Evolutionary conservation across 441 rosid genomes (phyloP).

Genomic region (Jatropha multifida): DNA sequence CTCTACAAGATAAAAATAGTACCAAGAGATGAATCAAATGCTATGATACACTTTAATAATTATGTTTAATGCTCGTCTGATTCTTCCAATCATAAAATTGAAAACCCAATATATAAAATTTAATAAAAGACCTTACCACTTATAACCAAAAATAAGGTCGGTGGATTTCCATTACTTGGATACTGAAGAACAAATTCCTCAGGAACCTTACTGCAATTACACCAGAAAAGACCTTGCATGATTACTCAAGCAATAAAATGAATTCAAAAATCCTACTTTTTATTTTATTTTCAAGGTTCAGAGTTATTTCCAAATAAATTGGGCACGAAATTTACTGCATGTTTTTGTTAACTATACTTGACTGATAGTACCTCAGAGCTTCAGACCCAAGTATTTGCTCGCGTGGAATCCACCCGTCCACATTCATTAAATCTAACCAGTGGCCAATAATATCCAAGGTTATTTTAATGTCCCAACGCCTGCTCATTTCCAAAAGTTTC

Average conservation of each 20-base stretch:
- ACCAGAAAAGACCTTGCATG: constrained; percentile 25
- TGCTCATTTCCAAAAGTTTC: constrained; percentile 33
- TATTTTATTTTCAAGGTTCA: neutral
- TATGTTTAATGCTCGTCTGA: neutral
- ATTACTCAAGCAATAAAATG: constrained; percentile 20
- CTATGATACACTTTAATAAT: neutral
- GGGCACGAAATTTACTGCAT: constrained; percentile 22
- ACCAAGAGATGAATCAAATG: neutral
- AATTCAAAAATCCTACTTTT: neutral
- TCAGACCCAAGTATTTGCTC: constrained; percentile 95
- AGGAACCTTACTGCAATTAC: constrained; percentile 84
- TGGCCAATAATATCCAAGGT: constrained; percentile 85
- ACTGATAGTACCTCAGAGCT: constrained; percentile 69
- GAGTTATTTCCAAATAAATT: neutral
- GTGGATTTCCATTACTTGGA: constrained; percentile 95
- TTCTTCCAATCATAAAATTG: neutral
- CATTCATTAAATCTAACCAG: constrained; percentile 86
- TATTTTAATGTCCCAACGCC: constrained; percentile 80
- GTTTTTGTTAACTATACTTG: constrained; percentile 15
- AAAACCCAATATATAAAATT: neutral
- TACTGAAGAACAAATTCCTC: constrained; percentile 86
- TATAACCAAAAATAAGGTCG: constrained; percentile 89
- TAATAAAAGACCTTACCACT: constrained; percentile 48
- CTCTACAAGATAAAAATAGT: neutral
- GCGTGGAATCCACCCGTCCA: constrained; percentile 97